Evolutionary conservation across 2,329 filamentous ascomycete species (phyloP).

Genomic region (Ophiocordyceps camponoti-leonardi): DNA sequence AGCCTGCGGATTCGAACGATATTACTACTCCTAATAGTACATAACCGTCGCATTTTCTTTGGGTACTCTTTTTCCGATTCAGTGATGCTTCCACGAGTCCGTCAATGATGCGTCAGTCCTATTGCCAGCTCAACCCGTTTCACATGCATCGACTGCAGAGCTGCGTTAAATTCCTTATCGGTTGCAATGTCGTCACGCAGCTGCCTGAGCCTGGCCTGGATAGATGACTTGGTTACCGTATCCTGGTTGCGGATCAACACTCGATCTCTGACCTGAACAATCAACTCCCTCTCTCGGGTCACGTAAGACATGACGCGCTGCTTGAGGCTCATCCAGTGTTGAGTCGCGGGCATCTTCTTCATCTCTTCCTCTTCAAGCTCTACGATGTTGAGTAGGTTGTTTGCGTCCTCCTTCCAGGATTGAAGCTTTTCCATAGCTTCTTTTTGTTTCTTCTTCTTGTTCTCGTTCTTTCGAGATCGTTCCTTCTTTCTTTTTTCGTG

Average conservation of each 20-base stretch:
- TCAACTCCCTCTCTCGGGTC: background rate
- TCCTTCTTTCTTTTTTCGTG: background rate
- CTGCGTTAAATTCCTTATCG: background rate
- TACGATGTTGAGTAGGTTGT: background rate
- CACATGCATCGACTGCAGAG: background rate
- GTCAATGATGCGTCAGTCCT: background rate
- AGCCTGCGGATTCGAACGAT: no score
- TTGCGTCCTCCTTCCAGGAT: background rate
- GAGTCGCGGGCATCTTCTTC: background rate
- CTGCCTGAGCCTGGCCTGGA: background rate
- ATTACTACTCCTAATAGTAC: no score
- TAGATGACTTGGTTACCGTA: background rate
- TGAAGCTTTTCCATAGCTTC: background rate
- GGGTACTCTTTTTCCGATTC: no score
- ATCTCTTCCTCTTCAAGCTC: background rate
- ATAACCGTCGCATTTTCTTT: no score
- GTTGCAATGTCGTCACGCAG: background rate
- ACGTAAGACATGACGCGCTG: background rate
- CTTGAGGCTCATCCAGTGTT: background rate
- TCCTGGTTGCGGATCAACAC: background rate
- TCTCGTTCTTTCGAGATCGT: background rate
- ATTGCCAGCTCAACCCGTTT: background rate
- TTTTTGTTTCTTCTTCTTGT: background rate
- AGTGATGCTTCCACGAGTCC: no score
- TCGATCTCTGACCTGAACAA: background rate